Percentiles rank a stretch among this genome's conserved stretches.
phyloP scores from a whole-genome alignment of 129 eudicot genomes.

The Cynara cardunculus region DNA sequence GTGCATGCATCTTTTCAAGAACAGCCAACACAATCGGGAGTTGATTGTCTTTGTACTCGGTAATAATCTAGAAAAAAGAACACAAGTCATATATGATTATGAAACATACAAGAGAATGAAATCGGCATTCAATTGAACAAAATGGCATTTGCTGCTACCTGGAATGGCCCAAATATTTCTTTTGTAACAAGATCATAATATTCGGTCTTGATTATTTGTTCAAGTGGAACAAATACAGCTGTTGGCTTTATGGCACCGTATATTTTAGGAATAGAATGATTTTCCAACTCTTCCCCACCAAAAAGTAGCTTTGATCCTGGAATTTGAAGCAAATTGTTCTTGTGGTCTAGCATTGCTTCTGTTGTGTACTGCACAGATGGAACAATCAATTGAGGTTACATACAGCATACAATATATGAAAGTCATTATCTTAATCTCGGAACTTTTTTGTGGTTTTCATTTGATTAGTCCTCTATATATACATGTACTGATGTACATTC shows the following conservation, averaged over 20 bases:
- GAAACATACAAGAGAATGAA: not conserved
- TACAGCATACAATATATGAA: not conserved
- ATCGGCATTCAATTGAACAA: not conserved
- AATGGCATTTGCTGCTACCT: slow-evolving; percentile 40
- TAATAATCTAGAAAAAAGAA: slow-evolving; percentile 44
- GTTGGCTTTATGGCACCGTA: slow-evolving; percentile 92
- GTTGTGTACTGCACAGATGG: slow-evolving; percentile 55
- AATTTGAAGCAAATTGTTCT: slow-evolving; percentile 59
- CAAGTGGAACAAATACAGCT: slow-evolving; percentile 80
- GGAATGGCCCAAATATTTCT: slow-evolving; percentile 95
- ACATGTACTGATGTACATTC: too few relatives aligned
- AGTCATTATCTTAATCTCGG: too few relatives aligned
- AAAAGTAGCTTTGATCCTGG: slow-evolving; percentile 75
- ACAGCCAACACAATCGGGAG: slow-evolving; percentile 70
- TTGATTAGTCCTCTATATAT: too few relatives aligned
- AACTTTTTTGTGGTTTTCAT: too few relatives aligned
- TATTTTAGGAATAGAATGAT: slow-evolving; percentile 68
- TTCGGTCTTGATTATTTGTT: slow-evolving; percentile 63
- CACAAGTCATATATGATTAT: not conserved
- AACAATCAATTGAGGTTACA: not conserved
- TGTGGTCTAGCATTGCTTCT: slow-evolving; percentile 74
- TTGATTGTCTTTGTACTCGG: slow-evolving; percentile 74
- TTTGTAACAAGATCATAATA: slow-evolving; percentile 74
- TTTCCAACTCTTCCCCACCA: slow-evolving; percentile 79
- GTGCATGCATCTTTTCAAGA: slow-evolving; percentile 92